phyloP scores from a whole-genome alignment of 2,329 filamentous ascomycete genomes.

The Mycosphaerella sp. region DNA sequence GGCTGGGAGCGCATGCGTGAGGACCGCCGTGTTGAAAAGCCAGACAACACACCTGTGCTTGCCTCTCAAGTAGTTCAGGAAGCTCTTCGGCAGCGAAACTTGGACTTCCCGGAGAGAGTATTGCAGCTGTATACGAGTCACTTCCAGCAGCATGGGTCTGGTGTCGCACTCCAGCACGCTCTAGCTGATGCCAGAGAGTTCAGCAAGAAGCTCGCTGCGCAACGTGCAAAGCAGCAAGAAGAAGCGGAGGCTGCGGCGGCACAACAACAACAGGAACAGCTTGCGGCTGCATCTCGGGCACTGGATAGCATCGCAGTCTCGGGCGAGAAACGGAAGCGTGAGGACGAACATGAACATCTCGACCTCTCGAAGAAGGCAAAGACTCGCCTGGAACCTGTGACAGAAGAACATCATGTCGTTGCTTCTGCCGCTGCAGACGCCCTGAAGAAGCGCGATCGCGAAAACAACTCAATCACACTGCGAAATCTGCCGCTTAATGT shows the following conservation, averaged over 20 bases:
- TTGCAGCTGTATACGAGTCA: conserved; percentile 69
- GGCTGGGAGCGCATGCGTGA: conserved; percentile 51
- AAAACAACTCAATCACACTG: conserved; percentile 80
- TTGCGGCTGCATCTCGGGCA: conserved; percentile 29
- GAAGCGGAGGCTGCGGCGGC: conserved; percentile 55
- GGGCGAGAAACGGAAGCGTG: conserved; percentile 67
- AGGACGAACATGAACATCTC: conserved; percentile 46
- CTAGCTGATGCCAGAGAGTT: conserved; percentile 67
- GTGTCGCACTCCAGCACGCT: conserved; percentile 66
- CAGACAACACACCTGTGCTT: conserved; percentile 58
- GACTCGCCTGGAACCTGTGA: conserved; percentile 35
- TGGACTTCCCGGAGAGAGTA: conserved; percentile 73
- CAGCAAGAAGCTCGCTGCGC: conserved; percentile 56
- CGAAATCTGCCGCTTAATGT: conserved; percentile 66
- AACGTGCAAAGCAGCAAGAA: conserved; percentile 60
- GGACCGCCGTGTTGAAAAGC: conserved; percentile 44
- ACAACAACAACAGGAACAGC: conserved; percentile 27
- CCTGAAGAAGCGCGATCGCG: conserved; percentile 70
- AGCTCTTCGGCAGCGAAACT: conserved; percentile 55
- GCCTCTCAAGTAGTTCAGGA: conserved; percentile 72
- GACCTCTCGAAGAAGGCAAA: conserved; percentile 62
- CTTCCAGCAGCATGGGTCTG: conserved; percentile 84
- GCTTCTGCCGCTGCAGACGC: conserved; percentile 32
- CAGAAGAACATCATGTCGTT: conserved; percentile 30
- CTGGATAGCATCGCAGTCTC: conserved; percentile 20